phyloP scores from a whole-genome alignment of 1,284 basidiomycete genomes.

The Fistulinella cinereoalba region DNA sequence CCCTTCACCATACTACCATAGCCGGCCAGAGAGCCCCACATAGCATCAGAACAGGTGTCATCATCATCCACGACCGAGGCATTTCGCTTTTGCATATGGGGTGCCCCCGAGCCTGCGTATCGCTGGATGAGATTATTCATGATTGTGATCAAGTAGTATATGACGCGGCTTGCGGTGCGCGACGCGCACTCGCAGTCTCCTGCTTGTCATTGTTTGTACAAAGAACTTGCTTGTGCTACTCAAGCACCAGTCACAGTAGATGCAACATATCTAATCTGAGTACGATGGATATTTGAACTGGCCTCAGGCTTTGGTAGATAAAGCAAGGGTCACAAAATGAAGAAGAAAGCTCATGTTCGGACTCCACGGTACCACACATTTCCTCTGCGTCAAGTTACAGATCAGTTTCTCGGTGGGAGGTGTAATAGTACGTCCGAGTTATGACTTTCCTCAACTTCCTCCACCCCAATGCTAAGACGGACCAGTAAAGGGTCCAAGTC shows the following conservation, averaged over 20 bases:
- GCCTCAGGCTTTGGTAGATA: too few relatives aligned
- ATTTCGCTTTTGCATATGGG: conserved; percentile 46
- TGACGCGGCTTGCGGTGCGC: conserved; percentile 59
- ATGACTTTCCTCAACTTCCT: conserved; percentile 72
- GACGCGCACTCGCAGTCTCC: too few relatives aligned
- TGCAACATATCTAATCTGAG: too few relatives aligned
- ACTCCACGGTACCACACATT: too few relatives aligned
- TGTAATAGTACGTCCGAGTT: too few relatives aligned
- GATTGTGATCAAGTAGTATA: conserved; percentile 33
- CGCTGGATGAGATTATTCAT: conserved; percentile 78
- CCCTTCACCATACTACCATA: conserved; percentile 73
- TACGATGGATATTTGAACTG: too few relatives aligned
- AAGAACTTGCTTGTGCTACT: too few relatives aligned
- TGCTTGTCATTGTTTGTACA: conserved; percentile 27
- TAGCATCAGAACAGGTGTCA: conserved; percentile 58
- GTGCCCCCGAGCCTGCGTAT: conserved; percentile 53
- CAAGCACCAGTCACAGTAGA: too few relatives aligned
- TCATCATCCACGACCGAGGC: conserved; percentile 53
- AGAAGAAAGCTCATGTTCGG: too few relatives aligned
- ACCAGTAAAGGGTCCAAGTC: conserved; percentile 66
- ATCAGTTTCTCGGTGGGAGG: too few relatives aligned
- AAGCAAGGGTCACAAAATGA: too few relatives aligned
- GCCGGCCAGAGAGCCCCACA: conserved; percentile 80
- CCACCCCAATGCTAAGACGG: conserved; percentile 76
- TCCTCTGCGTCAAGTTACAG: too few relatives aligned